Percentiles rank a stretch among this genome's conserved stretches.
These are phyloP conservation scores for Talaromyces nanjingensis DNA, from an alignment of 495 filamentous ascomycete genomes.

Conservation along the genomic window DNA sequence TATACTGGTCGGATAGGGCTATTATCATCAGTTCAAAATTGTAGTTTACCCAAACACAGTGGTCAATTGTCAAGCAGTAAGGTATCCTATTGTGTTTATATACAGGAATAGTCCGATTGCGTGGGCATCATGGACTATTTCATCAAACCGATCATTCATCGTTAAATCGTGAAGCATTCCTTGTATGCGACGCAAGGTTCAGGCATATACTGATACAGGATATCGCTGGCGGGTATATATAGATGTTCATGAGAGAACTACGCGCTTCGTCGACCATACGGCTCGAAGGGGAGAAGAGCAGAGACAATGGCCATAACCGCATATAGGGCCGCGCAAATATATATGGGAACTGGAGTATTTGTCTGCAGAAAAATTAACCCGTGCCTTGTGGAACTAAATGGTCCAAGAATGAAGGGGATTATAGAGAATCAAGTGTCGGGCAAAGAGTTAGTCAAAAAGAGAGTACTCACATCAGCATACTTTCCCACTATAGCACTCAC, in stretches of 20 bases:
- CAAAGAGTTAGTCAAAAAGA: background rate
- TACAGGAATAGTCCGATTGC: background rate
- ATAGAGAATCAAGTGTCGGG: background rate
- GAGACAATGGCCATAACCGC: constrained; percentile 56
- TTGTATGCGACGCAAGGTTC: background rate
- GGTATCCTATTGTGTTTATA: background rate
- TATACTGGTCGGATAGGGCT: too few species aligned
- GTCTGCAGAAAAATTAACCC: constrained; percentile 25
- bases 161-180: background rate
- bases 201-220: background rate
- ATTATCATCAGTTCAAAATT: too few species aligned
- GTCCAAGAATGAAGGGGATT: background rate
- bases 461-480: constrained; percentile 35
- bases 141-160: background rate
- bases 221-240: background rate
- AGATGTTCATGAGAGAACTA: constrained; percentile 15
- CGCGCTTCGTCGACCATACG: constrained; percentile 60
- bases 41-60: too few species aligned
- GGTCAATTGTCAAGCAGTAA: too few species aligned
- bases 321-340: constrained; percentile 60
- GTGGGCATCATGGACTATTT: background rate
- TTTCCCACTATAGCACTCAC: constrained; percentile 59
- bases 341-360: constrained; percentile 56
- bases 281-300: constrained; percentile 62
- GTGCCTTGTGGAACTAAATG: background rate